Conservation (phyloP, 2,329 filamentous ascomycete genomes). For the Thyridium curvatum region DNA sequence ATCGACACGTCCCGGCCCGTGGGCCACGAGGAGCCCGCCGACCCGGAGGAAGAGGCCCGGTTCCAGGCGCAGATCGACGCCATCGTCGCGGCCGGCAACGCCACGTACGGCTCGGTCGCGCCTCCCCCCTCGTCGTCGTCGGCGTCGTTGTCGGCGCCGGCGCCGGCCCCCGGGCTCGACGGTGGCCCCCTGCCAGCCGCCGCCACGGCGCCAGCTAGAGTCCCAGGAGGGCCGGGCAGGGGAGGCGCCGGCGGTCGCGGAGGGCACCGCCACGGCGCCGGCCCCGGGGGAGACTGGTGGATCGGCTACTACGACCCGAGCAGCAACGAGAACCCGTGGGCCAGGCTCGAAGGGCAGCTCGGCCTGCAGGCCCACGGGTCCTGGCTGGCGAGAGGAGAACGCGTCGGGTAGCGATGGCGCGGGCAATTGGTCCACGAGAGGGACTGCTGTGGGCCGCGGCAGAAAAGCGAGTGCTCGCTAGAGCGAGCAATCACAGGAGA, state of each 20-base stretch:
- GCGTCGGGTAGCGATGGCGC: conserved; percentile 6
- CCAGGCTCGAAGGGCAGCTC: conserved; percentile 40
- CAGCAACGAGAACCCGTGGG: conserved; percentile 71
- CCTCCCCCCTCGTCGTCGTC: neutral
- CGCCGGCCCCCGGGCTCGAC: conserved; percentile 4
- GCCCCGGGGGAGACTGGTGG: conserved; percentile 47
- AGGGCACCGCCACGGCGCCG: conserved; percentile 22
- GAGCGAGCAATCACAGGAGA: too few species aligned
- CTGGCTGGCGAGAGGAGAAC: conserved; percentile 34
- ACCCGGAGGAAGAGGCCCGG: conserved; percentile 6
- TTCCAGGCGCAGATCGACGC: conserved; percentile 18
- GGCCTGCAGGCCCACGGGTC: conserved; percentile 35
- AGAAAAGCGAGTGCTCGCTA: too few species aligned
- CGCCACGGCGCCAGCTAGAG: too few species aligned
- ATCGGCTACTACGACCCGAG: conserved; percentile 61
- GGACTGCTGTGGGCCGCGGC: neutral
- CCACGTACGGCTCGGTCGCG: conserved; percentile 2
- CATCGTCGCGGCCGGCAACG: conserved; percentile 13
- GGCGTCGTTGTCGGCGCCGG: neutral
- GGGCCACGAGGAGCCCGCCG: conserved; percentile 6
- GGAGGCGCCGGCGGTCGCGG: conserved; percentile 10
- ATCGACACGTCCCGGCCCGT: conserved; percentile 24
- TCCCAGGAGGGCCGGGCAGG: conserved; percentile 9
- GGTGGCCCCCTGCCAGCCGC: conserved; percentile 6
- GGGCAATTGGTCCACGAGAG: too few species aligned